Base-by-base conservation (phyloP, 2,329 filamentous ascomycete species). In the Remersonia thermophila region DNA sequence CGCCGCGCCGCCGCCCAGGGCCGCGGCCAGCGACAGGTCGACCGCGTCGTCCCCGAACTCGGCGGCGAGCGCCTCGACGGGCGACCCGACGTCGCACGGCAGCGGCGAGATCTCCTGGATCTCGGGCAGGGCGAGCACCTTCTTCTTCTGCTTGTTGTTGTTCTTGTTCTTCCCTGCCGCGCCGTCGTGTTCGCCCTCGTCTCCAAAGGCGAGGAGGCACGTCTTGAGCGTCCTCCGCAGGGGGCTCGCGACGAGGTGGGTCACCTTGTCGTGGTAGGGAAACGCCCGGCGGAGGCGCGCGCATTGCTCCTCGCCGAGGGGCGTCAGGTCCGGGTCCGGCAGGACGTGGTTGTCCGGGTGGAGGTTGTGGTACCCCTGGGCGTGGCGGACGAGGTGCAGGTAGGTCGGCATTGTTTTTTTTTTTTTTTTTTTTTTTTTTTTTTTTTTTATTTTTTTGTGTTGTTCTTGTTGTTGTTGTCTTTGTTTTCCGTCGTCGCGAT, bases 351-450 rank as follows among this genome's bases (percentile, higher is more conserved):
- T 84, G 43, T 70, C 78, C 17, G 63, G 51, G 44, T 52, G 66
- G 52, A 91, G 71, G 58, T 94, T 94, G 69, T 94, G 87, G 54
- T 73, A 75, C 59, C 84, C 86, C 61, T 84, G 67, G 10, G 78
- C 80, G 56, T 85, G 80, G 58, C 81, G 79, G 50, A 85, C 71
- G 46, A 80, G 65, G 56, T 82, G 73, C 46, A 83, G 20, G 30
- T 65, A 72, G 17, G 67, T 64, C 2, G 64, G 55, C 68, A 73
- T 41, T 33, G 20, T 23, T 6, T 23, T 23, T 23, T 9, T 23
- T 23, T 5, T 9, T 5, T 23, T 43, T 42, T 17, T 32, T 30
- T 10, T 13, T 7, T 18, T 27, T 14, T 3, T 30, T 29, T 3
- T 30, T 14, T 14, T 15, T 32, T 20, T 28, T 20, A 3, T 34